Evolutionary conservation across 2,329 filamentous ascomycete species (phyloP), one percentile per base, ranked within the genome.

Genomic region (Rhynchosporium graminicola): DNA sequence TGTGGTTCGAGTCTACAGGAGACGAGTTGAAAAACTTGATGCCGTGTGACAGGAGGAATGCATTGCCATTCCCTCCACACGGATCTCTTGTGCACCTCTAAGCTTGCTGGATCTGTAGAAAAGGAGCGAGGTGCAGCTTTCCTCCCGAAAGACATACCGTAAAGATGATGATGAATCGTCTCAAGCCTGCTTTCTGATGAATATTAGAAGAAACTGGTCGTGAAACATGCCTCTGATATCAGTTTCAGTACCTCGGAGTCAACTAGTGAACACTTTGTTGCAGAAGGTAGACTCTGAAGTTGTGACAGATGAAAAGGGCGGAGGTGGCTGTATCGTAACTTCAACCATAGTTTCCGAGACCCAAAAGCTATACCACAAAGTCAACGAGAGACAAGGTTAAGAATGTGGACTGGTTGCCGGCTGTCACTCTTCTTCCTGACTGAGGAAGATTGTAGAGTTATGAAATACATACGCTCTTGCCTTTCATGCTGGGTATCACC

Each of bases 91-190:
- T 57, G 38, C 36, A n/a, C 45, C 36, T 20, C 50, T 57, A 54
- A 55, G 55, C 46, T 47, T 58, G 45, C 33, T 52, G 36, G 46
- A 61, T 57, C 43, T 58, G 60, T 54, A 50, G 59, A 38, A 47
- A 59, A 62, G 47, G 55, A 62, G 55, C 47, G 45, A 40, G 54
- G 45, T 59, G 60, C 60, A 58, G 40, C n/a, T 33, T 38, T 12
- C n/a, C 43, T 38, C 29, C 38, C 26, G 42, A 48, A 52, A 38
- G 8, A 60, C 13, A 47, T 10, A 28, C 4, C 29, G 38, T 9
- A 20, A 51, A 5, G 3, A 10, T 13, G 20, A 42, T 40, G 20
- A 7, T 20, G 20, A 20, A 33, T 46, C 12, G 48, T 54, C 38
- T 48, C 28, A 15, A 33, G 31, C 36, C n/a, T 42, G 29, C 26